Evolutionary conservation across 495 filamentous ascomycete species (phyloP), one percentile per base, ranked within the genome.

Genomic region (Hypoxylon rickii): DNA sequence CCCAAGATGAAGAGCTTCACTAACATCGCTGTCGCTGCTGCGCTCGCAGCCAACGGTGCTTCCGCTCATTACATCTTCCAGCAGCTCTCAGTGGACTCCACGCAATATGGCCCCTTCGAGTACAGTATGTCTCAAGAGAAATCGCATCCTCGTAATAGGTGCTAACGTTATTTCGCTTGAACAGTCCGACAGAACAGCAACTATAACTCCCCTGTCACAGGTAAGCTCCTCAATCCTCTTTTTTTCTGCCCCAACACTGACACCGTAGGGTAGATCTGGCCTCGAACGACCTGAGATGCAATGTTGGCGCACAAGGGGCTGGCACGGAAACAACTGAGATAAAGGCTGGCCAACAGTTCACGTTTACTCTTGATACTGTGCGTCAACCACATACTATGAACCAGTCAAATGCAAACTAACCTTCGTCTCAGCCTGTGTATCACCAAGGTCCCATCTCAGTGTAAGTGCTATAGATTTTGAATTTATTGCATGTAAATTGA

Each of bases 131-230:
- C 49, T n/a, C 29, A 13, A 16, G 24, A 26, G 16, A 2, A 58
- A 21, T 6, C 11, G 20, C n/a, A n/a, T n/a, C n/a, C n/a, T n/a
- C n/a, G n/a, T n/a, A n/a, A 18, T 7, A 40, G 34, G 8, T 10
- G 49, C 50, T 59, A 38, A 61, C 22, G 38, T 8, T n/a, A 45
- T 20, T 5, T 15, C 10, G 2, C 38, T 13, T 43, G 3, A 50
- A 62, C 33, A 68, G 66, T 81, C 44, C 70, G 77, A 39, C 69
- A 70, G 57, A 76, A 77, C 65, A 73, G 63, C 60, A 79, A 77
- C 70, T 70, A 72, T 69, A 80, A 80, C 64, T 79, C 75, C 16
- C 77, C 78, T 7, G 78, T 80, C 22, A 77, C 74, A n/a, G 69
- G 70, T 60, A 49, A 51, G 44, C 19, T 33, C 37, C 39, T 6